phyloP scores from a whole-genome alignment of 257 asterid genomes.

The Primulina tabacum region DNA sequence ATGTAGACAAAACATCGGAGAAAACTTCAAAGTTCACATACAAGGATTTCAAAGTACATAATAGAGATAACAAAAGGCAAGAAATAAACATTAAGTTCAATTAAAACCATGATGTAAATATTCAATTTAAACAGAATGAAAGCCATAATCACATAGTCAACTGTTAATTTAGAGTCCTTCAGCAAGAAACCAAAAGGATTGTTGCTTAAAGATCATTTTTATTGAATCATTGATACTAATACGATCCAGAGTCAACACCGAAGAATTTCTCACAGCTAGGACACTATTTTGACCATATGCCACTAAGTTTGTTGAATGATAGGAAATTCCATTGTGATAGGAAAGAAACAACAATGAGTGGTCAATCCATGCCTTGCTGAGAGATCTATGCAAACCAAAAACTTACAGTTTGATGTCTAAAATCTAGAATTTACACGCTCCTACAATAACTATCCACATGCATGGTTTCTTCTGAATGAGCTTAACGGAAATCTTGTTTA shows the following conservation, averaged over 20 bases:
- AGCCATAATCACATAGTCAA: conserved; percentile 1
- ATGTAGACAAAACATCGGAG: conserved; percentile 3
- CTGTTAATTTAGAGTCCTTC: no score
- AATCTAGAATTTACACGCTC: not conserved
- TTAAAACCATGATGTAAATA: conserved; percentile 7
- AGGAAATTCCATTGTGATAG: not conserved
- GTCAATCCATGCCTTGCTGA: not conserved
- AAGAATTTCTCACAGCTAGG: not conserved
- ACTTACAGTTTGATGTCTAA: not conserved
- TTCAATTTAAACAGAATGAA: not conserved
- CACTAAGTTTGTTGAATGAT: not conserved
- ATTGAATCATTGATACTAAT: no score
- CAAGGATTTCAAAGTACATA: not conserved
- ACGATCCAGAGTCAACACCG: not conserved
- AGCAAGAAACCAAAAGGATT: not conserved
- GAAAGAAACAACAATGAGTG: not conserved
- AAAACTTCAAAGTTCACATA: conserved; percentile 17
- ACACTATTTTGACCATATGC: conserved; percentile 8
- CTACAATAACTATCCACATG: not conserved
- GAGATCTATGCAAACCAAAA: not conserved
- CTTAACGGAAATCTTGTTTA: not conserved
- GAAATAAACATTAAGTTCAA: not conserved
- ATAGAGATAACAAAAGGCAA: not conserved
- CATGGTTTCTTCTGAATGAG: not conserved
- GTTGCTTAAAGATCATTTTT: no score